Base-by-base conservation (phyloP, 208 protist species). In the Acanthamoeba castellanii region DNA sequence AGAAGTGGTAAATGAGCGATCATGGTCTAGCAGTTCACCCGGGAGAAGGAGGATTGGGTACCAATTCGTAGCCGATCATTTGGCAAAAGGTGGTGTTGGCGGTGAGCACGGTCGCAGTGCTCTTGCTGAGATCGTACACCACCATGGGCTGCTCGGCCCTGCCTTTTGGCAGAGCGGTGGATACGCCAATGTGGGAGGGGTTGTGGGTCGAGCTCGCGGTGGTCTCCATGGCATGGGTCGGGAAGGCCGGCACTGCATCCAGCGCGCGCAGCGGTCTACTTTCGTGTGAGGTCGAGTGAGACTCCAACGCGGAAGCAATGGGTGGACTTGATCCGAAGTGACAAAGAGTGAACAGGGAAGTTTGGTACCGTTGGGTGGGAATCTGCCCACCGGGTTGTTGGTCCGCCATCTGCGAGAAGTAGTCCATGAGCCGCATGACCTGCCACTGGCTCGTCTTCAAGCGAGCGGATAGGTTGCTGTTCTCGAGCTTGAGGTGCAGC, bases 21-120 rank as follows among this genome's bases (percentile, higher is more conserved):
- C 37, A 42, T 42, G 37, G 37, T 42, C 3, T 3, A 42, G 37
- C 37, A 42, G 37, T 42, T 42, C 37, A 3, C 42, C 42, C 42
- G 4, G 42, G 11, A 11, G 34, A 27, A 88, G 34, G 50, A 82
- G 30, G 34, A 52, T 8, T 8, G 25, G 32, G 59, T 74, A 93
- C 88, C 64, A 94, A 34, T 32, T 94, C 90, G 47, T 94, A 94
- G 37, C 90, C 90, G n/a, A 94, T 84, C 90, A 94, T 84, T n/a
- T 94, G 66, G n/a, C 90, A 94, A 42, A 94, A 94, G 22, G 90
- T 94, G 16, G 59, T 94, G 50, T 94, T 94, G 90, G 90, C 90
- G 14, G 90, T 94, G n/a, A 94, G 70, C 37, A 94, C 90, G 37
- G 68, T 94, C 6, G 90, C 66, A 8, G 66, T 82, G 37, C 70